Conservation (phyloP, 1,284 basidiomycete species). For the Lignosus rhinocerotis region DNA sequence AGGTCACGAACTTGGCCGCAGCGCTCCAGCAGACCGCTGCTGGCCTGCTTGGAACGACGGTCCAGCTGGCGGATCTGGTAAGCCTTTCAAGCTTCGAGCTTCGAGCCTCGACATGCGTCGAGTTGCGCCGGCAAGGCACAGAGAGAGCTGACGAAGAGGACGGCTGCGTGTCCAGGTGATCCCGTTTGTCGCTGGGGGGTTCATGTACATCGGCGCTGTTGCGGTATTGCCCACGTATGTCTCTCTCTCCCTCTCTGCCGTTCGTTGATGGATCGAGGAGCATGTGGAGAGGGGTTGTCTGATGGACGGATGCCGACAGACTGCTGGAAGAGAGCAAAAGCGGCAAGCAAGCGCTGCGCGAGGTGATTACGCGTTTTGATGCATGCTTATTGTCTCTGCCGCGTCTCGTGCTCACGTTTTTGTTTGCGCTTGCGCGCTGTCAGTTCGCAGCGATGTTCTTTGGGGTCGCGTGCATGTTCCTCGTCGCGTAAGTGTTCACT, state of each 20-base stretch:
- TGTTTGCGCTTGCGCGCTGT: slow-evolving; percentile 11
- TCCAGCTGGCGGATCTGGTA: slow-evolving; percentile 76
- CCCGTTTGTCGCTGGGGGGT: slow-evolving; percentile 90
- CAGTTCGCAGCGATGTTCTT: slow-evolving; percentile 90
- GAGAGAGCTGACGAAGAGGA: neutral
- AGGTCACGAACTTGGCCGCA: slow-evolving; percentile 59
- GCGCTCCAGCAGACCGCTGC: slow-evolving; percentile 69
- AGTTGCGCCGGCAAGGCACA: neutral
- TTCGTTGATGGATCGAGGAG: neutral
- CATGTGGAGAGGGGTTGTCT: neutral
- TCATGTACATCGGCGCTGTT: slow-evolving; percentile 89
- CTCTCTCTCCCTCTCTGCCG: too few relatives aligned
- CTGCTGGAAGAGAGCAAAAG: slow-evolving; percentile 85
- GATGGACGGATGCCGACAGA: slow-evolving; percentile 40
- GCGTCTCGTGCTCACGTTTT: slow-evolving; percentile 13
- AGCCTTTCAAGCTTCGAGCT: slow-evolving; percentile 31
- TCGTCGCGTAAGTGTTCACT: slow-evolving; percentile 72
- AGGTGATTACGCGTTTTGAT: slow-evolving; percentile 48
- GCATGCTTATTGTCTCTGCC: neutral
- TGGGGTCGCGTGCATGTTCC: slow-evolving; percentile 85
- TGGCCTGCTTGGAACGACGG: slow-evolving; percentile 81
- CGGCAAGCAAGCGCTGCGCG: slow-evolving; percentile 80
- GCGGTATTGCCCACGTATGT: slow-evolving; percentile 86
- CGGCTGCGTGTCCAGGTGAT: slow-evolving; percentile 60
- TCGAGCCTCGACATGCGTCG: neutral